Evolutionary conservation across 768 basidiomycete species (phyloP).

Genomic region (Plicaturopsis crispa): DNA sequence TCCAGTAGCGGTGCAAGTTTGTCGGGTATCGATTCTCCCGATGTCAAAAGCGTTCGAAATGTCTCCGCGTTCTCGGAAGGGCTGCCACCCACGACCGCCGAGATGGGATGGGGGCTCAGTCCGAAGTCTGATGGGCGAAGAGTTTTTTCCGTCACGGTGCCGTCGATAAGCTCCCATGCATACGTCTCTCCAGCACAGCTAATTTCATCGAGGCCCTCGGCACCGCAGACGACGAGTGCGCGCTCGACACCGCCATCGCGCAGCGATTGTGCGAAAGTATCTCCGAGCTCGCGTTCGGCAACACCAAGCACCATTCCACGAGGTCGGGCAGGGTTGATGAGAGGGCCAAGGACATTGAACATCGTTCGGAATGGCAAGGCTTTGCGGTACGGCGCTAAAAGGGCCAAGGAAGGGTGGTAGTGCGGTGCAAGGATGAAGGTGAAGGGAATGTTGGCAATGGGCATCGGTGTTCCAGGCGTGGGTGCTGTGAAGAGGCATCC

Average conservation of each 20-base stretch:
- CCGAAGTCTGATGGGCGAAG: conserved; percentile 77
- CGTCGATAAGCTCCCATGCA: conserved; percentile 75
- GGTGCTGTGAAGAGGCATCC: conserved; percentile 70
- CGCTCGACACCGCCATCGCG: conserved; percentile 67
- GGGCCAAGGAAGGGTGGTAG: conserved; percentile 83
- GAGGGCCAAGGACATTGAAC: conserved; percentile 92
- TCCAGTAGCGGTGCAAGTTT: conserved; percentile 61
- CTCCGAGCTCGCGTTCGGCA: conserved; percentile 72
- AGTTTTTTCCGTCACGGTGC: conserved; percentile 50
- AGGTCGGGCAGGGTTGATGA: conserved; percentile 87
- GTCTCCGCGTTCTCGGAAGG: conserved; percentile 77
- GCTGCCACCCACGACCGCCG: conserved; percentile 62
- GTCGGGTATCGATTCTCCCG: conserved; percentile 47
- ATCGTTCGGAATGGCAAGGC: conserved; percentile 90
- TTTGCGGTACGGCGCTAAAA: conserved; percentile 78
- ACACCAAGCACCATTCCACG: conserved; percentile 89
- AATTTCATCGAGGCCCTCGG: conserved; percentile 90
- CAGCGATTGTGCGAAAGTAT: conserved; percentile 72
- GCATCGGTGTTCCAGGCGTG: conserved; percentile 31
- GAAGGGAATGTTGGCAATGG: conserved; percentile 69
- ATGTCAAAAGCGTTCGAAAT: conserved; percentile 56
- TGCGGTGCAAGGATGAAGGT: conserved; percentile 91
- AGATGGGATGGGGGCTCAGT: conserved; percentile 59
- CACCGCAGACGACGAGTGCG: conserved; percentile 90
- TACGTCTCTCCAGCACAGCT: conserved; percentile 87